phyloP scores from a whole-genome alignment of 2,329 filamentous ascomycete species.

The Trichoderma arundinaceum region DNA sequence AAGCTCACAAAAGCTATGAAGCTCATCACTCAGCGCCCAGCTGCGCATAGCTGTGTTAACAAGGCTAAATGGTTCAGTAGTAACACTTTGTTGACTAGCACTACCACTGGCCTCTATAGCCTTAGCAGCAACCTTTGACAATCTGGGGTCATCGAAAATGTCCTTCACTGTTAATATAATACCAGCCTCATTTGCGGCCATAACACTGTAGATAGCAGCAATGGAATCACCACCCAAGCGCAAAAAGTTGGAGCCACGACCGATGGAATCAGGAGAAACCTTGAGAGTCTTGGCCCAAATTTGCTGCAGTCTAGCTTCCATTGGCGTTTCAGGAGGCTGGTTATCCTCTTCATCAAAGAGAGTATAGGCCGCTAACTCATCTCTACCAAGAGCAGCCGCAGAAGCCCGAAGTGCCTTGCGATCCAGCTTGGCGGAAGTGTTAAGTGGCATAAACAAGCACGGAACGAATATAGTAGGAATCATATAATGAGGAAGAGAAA shows the following conservation, averaged over 20 bases:
- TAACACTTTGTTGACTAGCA: conserved; percentile 15
- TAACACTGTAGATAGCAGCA: conserved; percentile 11
- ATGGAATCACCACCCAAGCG: conserved; percentile 18
- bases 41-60: neutral
- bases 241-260: conserved; percentile 27
- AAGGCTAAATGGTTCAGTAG: conserved; percentile 9
- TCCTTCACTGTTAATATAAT: neutral
- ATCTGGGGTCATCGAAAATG: conserved; percentile 7
- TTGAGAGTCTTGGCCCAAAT: conserved; percentile 34
- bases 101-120: neutral
- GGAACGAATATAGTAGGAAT: conserved; percentile 34
- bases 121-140: neutral
- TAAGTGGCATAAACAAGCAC: conserved; percentile 33
- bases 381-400: neutral
- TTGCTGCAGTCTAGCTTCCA: conserved; percentile 19
- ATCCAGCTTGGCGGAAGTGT: conserved; percentile 35
- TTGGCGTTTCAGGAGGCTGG: neutral
- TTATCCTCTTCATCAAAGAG: conserved; percentile 10
- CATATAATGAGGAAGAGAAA: conserved; percentile 34
- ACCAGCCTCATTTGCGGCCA: neutral
- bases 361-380: neutral
- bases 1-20: conserved; percentile 4
- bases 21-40: neutral
- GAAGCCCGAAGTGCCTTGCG: conserved; percentile 10
- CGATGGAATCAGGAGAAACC: neutral